phyloP scores from a whole-genome alignment of 2,329 filamentous ascomycete genomes.

The Huntiella abstrusa region DNA sequence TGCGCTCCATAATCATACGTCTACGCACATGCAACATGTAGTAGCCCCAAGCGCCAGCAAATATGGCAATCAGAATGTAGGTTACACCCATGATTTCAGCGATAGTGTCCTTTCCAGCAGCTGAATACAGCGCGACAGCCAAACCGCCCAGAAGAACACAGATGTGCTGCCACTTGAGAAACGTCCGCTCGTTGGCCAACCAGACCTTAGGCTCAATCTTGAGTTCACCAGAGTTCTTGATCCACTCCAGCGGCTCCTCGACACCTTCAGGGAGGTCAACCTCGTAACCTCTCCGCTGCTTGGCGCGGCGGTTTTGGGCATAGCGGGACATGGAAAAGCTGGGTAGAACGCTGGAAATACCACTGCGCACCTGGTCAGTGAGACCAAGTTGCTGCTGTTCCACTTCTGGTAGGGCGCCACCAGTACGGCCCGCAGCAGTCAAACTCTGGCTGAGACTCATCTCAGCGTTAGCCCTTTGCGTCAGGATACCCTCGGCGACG shows the following conservation, averaged over 20 bases:
- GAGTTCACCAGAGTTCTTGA: slow-evolving; percentile 85
- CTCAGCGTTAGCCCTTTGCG: slow-evolving; percentile 16
- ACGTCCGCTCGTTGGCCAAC: slow-evolving; percentile 95
- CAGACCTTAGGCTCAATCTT: slow-evolving; percentile 96
- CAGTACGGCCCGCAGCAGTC: slow-evolving; percentile 15
- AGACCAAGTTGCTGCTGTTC: slow-evolving; percentile 16
- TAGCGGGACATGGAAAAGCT: slow-evolving; percentile 69
- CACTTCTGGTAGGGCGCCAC: slow-evolving; percentile 14
- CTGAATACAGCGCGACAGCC: slow-evolving; percentile 72
- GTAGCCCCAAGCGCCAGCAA: slow-evolving; percentile 77
- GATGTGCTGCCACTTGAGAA: slow-evolving; percentile 97
- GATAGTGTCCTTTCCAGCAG: slow-evolving; percentile 60
- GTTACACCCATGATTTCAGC: slow-evolving; percentile 63
- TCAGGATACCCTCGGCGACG: slow-evolving; percentile 42
- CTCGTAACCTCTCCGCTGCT: slow-evolving; percentile 16
- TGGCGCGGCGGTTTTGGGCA: slow-evolving; percentile 35
- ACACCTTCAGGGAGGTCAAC: slow-evolving; percentile 63
- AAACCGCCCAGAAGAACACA: slow-evolving; percentile 70
- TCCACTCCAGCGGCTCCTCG: slow-evolving; percentile 65
- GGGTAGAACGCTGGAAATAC: slow-evolving; percentile 55
- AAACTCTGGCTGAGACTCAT: slow-evolving; percentile 12
- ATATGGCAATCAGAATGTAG: slow-evolving; percentile 65
- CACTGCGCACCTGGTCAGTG: slow-evolving; percentile 14
- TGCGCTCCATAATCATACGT: slow-evolving; percentile 64
- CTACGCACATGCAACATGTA: slow-evolving; percentile 58